A percentile compares a stretch with the other conserved stretches of the same genome.
Conservation (phyloP, 1,139 yeast genomes). For the Yamadazyma jaroonii region DNA sequence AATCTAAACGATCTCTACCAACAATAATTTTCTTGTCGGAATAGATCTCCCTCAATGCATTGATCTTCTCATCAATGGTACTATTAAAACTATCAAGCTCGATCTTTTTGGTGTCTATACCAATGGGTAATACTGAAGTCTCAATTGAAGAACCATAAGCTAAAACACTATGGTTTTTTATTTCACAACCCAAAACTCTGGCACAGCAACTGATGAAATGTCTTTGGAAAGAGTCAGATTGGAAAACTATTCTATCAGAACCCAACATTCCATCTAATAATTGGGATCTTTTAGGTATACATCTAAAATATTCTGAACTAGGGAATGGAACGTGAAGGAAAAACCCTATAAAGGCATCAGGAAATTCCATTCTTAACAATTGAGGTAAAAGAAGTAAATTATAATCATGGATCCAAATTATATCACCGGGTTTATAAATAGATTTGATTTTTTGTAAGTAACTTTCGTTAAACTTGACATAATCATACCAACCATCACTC, state of each 20-base stretch:
- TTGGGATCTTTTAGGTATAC: slow-evolving; percentile 78
- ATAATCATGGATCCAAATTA: slow-evolving; percentile 95
- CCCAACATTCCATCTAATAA: slow-evolving; percentile 90
- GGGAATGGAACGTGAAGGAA: slow-evolving; percentile 93
- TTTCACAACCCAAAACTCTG: slow-evolving; percentile 72
- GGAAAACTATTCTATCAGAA: slow-evolving; percentile 82
- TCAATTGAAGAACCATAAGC: slow-evolving; percentile 77
- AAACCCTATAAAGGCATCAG: slow-evolving; percentile 77
- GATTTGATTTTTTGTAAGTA: slow-evolving; percentile 75
- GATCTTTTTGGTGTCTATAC: slow-evolving; percentile 70
- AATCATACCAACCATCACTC: slow-evolving; percentile 84
- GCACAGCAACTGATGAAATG: slow-evolving; percentile 91
- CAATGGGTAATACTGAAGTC: slow-evolving; percentile 78
- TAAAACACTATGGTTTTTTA: slow-evolving; percentile 53
- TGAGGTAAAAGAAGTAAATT: slow-evolving; percentile 83
- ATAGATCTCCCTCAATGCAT: slow-evolving; percentile 62
- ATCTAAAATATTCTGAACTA: slow-evolving; percentile 89
- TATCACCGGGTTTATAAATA: slow-evolving; percentile 83
- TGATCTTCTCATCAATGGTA: slow-evolving; percentile 34
- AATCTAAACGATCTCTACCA: slow-evolving; percentile 79
- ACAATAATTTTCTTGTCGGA: slow-evolving; percentile 73
- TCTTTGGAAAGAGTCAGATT: slow-evolving; percentile 79
- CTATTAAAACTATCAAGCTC: slow-evolving; percentile 54
- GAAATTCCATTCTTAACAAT: slow-evolving; percentile 75
- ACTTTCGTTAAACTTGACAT: slow-evolving; percentile 85